phyloP scores from a whole-genome alignment of 805 yeast genomes.

The Kazachstania kunashirensis region DNA sequence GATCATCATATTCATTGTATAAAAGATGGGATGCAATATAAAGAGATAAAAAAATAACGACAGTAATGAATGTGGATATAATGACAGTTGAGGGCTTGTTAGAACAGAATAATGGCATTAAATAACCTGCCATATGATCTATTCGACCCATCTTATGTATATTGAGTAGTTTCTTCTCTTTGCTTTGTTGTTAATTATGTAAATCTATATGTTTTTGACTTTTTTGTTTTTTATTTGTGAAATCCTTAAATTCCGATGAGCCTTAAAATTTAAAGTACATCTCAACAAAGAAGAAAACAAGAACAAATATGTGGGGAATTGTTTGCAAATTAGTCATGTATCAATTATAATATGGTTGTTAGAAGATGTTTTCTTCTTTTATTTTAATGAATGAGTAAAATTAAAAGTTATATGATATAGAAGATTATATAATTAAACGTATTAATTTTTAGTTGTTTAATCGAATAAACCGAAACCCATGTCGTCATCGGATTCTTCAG shows the following conservation, averaged over 20 bases:
- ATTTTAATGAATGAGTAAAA: constrained; percentile 3
- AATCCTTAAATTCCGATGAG: no score
- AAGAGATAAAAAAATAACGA: constrained; percentile 12
- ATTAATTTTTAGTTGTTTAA: constrained; percentile 33
- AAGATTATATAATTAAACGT: not conserved
- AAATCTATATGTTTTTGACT: no score
- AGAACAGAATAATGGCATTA: constrained; percentile 30
- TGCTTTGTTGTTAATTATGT: no score
- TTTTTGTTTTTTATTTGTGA: no score
- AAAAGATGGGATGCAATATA: constrained; percentile 18
- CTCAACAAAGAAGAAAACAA: no score
- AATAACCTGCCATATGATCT: constrained; percentile 25
- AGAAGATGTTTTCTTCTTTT: no score
- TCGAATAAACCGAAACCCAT: constrained; percentile 93
- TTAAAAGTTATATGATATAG: constrained; percentile 3
- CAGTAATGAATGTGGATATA: constrained; percentile 7
- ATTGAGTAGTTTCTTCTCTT: no score
- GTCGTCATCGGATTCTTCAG: constrained; percentile 68
- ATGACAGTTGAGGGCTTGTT: constrained; percentile 19
- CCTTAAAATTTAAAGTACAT: no score
- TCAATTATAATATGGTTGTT: no score
- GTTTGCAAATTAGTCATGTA: no score
- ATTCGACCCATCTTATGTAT: constrained; percentile 19
- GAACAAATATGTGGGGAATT: no score
- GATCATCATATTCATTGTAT: constrained; percentile 18